phyloP scores from a whole-genome alignment of 2,329 filamentous ascomycete species.

The Penicillium sp. region DNA sequence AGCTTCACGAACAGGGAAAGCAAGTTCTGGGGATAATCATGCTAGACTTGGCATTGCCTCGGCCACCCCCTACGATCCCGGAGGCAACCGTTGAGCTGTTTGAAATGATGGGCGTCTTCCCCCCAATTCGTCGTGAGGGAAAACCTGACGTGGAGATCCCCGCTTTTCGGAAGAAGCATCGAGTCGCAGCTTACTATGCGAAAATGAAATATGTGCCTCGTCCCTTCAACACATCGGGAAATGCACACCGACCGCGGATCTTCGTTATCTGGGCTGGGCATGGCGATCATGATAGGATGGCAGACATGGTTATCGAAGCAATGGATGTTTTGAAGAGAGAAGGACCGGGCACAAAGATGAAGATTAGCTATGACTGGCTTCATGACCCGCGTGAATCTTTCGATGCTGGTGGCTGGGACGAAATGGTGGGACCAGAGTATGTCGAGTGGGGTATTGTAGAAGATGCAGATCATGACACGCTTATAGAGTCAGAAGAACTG shows the following conservation, averaged over 20 bases:
- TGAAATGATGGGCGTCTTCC: slow-evolving; percentile 8
- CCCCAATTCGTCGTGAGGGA: slow-evolving; percentile 7
- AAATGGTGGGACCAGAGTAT: slow-evolving; percentile 10
- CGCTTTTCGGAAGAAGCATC: slow-evolving; percentile 5
- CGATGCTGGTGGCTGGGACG: slow-evolving; percentile 13
- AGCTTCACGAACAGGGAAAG: slow-evolving; percentile 7
- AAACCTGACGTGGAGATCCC: slow-evolving; percentile 14
- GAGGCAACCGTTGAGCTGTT: slow-evolving; percentile 8
- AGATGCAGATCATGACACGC: slow-evolving; percentile 8
- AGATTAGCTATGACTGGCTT: slow-evolving; percentile 2
- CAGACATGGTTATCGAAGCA: slow-evolving; percentile 2
- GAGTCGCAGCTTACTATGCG: slow-evolving; percentile 4
- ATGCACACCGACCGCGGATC: slow-evolving; percentile 1
- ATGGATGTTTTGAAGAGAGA: neutral
- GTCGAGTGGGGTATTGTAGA: slow-evolving; percentile 9
- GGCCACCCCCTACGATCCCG: neutral
- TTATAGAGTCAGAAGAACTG: slow-evolving; percentile 8
- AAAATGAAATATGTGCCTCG: slow-evolving; percentile 8
- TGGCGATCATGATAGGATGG: slow-evolving; percentile 11
- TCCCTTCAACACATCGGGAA: neutral
- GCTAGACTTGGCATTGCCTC: neutral
- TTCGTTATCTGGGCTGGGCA: slow-evolving; percentile 13
- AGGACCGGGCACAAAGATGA: neutral
- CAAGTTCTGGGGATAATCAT: slow-evolving; percentile 6
- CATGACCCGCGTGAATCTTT: slow-evolving; percentile 5